Evolutionary conservation across 306 rosid genomes (phyloP).

Genomic region (Sechiopsis laciniata): DNA sequence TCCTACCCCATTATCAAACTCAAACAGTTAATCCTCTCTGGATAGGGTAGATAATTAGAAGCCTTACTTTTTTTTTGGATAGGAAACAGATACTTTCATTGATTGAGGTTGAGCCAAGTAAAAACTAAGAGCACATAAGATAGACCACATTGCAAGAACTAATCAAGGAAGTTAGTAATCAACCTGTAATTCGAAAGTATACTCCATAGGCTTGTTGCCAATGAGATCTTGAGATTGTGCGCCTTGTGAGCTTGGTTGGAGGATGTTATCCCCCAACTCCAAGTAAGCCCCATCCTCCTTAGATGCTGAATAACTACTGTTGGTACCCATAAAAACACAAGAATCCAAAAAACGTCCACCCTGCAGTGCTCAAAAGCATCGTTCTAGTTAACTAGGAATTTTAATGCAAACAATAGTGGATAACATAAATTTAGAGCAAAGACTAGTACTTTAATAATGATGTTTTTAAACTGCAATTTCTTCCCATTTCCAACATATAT

Average conservation of each 20-base stretch:
- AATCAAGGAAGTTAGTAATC: conserved; percentile 24
- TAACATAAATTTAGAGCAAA: neutral
- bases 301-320: conserved; percentile 76
- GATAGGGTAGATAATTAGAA: neutral
- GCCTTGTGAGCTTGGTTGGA: conserved; percentile 32
- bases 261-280: conserved; percentile 42
- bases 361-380: conserved; percentile 37
- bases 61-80: no score
- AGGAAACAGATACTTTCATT: no score
- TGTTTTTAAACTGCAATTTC: conserved; percentile 81
- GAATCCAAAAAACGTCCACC: conserved; percentile 76
- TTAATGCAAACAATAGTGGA: conserved; percentile 3
- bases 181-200: conserved; percentile 79
- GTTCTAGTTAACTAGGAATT: neutral
- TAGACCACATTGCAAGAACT: conserved; percentile 7
- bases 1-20: neutral
- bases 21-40: neutral
- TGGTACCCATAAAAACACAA: conserved; percentile 76
- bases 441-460: conserved; percentile 60
- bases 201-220: conserved; percentile 40
- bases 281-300: conserved; percentile 60
- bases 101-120: neutral
- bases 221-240: conserved; percentile 33
- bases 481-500: conserved; percentile 83
- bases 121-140: conserved; percentile 7